Base-by-base conservation (phyloP, 306 rosid genomes). In the Prunus dulcis region DNA sequence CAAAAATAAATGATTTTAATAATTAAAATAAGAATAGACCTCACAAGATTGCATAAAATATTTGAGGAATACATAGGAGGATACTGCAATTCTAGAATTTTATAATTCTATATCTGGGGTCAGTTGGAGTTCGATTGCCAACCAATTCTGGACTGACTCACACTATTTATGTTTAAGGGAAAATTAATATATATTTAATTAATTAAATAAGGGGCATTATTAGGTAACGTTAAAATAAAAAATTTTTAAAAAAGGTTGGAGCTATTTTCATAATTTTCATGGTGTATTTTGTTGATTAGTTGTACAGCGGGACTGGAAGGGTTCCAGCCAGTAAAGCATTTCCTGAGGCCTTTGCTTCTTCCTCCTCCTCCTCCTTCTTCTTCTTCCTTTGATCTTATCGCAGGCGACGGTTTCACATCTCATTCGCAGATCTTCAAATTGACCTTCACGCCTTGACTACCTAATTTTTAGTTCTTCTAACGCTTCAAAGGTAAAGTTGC, bases 301-400 rank as follows among this genome's bases (percentile, higher is more conserved):
- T 20, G 71, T 50, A 66, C 76, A 80, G 64, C 76, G 76, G 46
- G 77, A 76, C 64, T 74, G 74, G 52, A 69, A 75, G 71, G 49
- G 30, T 73, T 14, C 55, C 18, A 71, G 76, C 78, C 72, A 78
- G 69, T 81, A 9, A 23, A 78, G 81, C 87, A 65, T 56, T 75
- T 51, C 25, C 14, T 64, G 67, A 62, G 41, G 19, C 67, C 57
- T 30, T 5, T 53, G 8, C 72, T 49, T 73, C 23, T 51, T 25
- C 43, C 43, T 38, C 43, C 9, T 38, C 43, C 43, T 38, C 41
- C 32, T 30, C 4, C 68, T 28, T 67, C 34, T 12, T 34, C 76
- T 15, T 63, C 56, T 61, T 72, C 62, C 64, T 50, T 27, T 12
- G 53, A 46, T 58, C 66, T 47, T 25, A 2, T 79, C 64, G 30